phyloP scores from a whole-genome alignment of 441 rosid genomes.

The Manihot esculenta region DNA sequence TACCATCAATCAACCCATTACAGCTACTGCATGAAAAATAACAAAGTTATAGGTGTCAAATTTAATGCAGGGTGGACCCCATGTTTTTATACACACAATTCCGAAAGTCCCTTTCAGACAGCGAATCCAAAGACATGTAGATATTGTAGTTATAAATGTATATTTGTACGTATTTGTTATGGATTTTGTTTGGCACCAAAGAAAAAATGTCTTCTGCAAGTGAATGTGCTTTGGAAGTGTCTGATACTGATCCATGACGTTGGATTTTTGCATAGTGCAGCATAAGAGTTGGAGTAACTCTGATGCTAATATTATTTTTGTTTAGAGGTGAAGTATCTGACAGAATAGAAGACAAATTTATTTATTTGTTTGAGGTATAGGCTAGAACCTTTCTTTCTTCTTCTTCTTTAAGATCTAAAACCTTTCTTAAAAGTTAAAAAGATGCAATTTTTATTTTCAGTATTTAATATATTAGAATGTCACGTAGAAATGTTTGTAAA shows the following conservation, averaged over 20 bases:
- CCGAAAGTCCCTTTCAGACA: slow-evolving; percentile 20
- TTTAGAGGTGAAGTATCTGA: no score
- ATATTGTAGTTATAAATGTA: slow-evolving; percentile 17
- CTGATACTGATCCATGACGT: not conserved
- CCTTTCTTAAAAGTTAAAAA: no score
- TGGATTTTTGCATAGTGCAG: not conserved
- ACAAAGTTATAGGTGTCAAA: not conserved
- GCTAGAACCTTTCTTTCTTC: no score
- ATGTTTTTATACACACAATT: no score
- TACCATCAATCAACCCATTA: not conserved
- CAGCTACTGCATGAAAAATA: not conserved
- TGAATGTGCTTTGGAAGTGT: slow-evolving; percentile 8
- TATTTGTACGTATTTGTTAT: not conserved
- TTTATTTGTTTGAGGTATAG: no score
- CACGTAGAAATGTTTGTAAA: no score
- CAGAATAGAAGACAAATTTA: no score
- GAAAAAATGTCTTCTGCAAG: not conserved
- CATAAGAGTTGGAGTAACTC: no score
- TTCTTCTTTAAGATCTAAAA: no score
- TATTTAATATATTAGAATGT: no score
- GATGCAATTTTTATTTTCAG: no score
- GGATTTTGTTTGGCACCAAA: not conserved
- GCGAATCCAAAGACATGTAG: slow-evolving; percentile 31
- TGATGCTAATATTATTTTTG: no score
- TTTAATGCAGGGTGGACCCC: slow-evolving; percentile 6